Base-by-base conservation (phyloP, 352 stramenopile species). In the Elongisporangium undulatum region DNA sequence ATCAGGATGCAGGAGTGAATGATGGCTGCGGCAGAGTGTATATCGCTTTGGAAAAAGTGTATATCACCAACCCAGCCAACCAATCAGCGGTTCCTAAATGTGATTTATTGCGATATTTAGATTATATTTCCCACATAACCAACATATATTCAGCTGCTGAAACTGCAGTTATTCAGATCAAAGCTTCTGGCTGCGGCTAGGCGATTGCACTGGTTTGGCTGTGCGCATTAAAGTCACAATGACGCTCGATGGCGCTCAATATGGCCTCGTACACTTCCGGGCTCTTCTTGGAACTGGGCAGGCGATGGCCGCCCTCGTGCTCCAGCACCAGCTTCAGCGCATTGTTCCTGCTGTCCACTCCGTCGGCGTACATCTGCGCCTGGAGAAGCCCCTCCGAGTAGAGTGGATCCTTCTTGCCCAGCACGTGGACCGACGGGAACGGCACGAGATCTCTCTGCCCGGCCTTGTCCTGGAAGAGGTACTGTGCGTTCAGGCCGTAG, bases 321-420 rank as follows among this genome's bases (percentile, higher is more conserved):
- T 79, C 68, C n/a, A 72, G 64, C 9, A 79, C 59, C 23, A 69
- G 55, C 17, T 61, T 53, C 29, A 41, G 8, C 1, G 29, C 29
- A 15, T 15, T 41, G 29, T 41, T 41, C 29, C 29, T 41, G 8
- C 29, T 41, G 29, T 41, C 29, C 5, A 41, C 29, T 41, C 29
- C 29, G 9, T 67, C 61, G 4, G 56, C 56, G 59, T 67, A 80
- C 51, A 69, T 67, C 19, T 65, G 45, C 1, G 61, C 59, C 48
- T 88, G 64, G 7, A 73, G 62, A 51, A 79, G 55, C 7, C 69
- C 74, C 17, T 82, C 71, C 4, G 67, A 57, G 48, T 77, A 85
- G 23, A 86, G 73, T 16, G 75, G 71, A 34, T 91, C 79, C 21
- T 76, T 80, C 66, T 82, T 78, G 23, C 77, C 81, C 23, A 82